Base-by-base conservation (phyloP, 2,329 filamentous ascomycete genomes). In the Colletotrichum tamarilloi region DNA sequence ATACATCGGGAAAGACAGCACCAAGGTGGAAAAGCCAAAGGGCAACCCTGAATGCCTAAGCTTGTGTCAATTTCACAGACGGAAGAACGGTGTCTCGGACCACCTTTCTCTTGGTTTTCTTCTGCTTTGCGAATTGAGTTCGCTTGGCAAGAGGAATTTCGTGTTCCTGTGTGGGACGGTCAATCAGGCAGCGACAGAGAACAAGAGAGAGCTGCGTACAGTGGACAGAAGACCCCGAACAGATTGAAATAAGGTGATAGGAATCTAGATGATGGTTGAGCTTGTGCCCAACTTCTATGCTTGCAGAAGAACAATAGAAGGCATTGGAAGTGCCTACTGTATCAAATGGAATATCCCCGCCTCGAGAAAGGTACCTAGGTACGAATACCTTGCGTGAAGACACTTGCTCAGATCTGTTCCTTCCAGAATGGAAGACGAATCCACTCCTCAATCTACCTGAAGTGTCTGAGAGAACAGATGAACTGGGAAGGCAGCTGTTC, bases 401-500 rank as follows among this genome's bases (percentile, higher is more conserved):
- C 38, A 46, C 38, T 46, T 46, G 14, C 38, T 19, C 38, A 46
- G 38, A 16, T n/a, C 11, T 49, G 42, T 49, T 22, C 16, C 42
- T 49, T 49, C 42, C 42, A n/a, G 7, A 22, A 35, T 12, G 32
- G 11, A 35, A 11, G 19, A 19, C 19, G 19, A n/a, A 49, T 49
- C 19, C 19, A n/a, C 42, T 49, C 42, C 8, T 24, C 24, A 19
- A 38, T 53, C 46, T 55, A 55, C 46, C n/a, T 55, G 62, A 73
- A 55, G 66, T 56, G 26, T 30, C 2, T 68, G 32, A 22, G 22
- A 53, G 68, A 59, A 69, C 53, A 12, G 66, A 73, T 59, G 70
- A 64, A 69, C 66, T 42, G 55, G 35, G 53, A 35, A 46, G 59
- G 26, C 19, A n/a, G 12, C 28, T 49, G 59, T 26, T 64, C 24